Percentiles rank a stretch among this genome's conserved stretches.
Evolutionary conservation across 2,329 filamentous ascomycete species (phyloP).

Genomic region (Fusarium sp.): DNA sequence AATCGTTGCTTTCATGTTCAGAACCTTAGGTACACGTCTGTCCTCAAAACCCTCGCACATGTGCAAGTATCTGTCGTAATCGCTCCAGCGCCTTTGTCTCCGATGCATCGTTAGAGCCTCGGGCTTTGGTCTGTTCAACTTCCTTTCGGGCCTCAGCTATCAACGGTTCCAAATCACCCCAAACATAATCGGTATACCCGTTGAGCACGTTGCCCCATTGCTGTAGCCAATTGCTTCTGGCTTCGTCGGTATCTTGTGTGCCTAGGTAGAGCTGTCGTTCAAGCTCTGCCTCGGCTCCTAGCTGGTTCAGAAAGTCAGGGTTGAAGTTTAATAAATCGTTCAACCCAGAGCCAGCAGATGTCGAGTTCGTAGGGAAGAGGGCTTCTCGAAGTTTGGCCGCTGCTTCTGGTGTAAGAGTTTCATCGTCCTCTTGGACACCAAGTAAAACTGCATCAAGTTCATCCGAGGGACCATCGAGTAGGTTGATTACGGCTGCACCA

Average conservation of each 20-base stretch:
- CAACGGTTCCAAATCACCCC: constrained; percentile 70
- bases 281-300: constrained; percentile 30
- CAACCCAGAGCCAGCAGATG: constrained; percentile 49
- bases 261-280: constrained; percentile 52
- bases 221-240: constrained; percentile 60
- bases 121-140: constrained; percentile 55
- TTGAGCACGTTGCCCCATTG: constrained; percentile 68
- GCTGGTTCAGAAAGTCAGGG: constrained; percentile 54
- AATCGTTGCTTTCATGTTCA: not conserved
- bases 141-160: constrained; percentile 68
- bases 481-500: constrained; percentile 53
- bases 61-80: constrained; percentile 52
- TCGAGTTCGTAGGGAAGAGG: constrained; percentile 49
- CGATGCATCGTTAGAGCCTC: constrained; percentile 28
- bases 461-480: constrained; percentile 49
- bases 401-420: constrained; percentile 45
- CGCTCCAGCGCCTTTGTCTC: constrained; percentile 50
- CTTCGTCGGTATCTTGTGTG: constrained; percentile 51
- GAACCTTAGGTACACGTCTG: not conserved
- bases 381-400: constrained; percentile 50
- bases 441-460: constrained; percentile 34
- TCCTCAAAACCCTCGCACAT: constrained; percentile 48
- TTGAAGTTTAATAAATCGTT: constrained; percentile 63
- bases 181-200: constrained; percentile 73
- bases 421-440: constrained; percentile 36